Evolutionary conservation across 2,329 filamentous ascomycete species (phyloP).

Genomic region (Colletotrichum lupini): DNA sequence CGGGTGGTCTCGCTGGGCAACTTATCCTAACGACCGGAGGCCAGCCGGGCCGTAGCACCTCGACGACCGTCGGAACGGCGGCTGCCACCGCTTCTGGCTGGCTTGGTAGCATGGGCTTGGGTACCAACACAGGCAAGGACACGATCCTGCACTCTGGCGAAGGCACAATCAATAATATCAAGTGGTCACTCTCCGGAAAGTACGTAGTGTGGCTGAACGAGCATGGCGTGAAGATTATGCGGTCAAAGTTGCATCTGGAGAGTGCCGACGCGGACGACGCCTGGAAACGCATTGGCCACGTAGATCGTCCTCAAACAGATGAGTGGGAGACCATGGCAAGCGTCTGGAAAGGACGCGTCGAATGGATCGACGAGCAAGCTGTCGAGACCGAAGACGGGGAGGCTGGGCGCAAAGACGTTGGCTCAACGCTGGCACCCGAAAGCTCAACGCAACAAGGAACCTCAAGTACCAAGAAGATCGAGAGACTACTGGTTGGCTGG

Average conservation of each 20-base stretch:
- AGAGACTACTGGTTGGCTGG: conserved; percentile 94
- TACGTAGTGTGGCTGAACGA: conserved; percentile 97
- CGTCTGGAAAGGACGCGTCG: conserved; percentile 90
- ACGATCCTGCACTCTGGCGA: conserved; percentile 91
- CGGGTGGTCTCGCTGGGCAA: conserved; percentile 88
- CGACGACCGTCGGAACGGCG: conserved; percentile 86
- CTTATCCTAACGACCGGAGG: conserved; percentile 88
- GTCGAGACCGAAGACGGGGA: conserved; percentile 78
- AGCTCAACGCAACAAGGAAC: conserved; percentile 61
- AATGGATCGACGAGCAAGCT: conserved; percentile 90
- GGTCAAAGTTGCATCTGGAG: conserved; percentile 85
- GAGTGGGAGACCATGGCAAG: conserved; percentile 97
- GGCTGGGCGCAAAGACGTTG: conserved; percentile 45
- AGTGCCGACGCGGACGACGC: conserved; percentile 81
- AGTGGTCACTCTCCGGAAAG: conserved; percentile 93
- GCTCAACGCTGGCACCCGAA: conserved; percentile 56
- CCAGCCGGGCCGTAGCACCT: conserved; percentile 82
- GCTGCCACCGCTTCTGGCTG: conserved; percentile 88
- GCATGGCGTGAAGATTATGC: conserved; percentile 97
- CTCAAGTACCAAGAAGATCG: conserved; percentile 63
- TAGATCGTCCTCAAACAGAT: conserved; percentile 86
- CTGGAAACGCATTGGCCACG: conserved; percentile 95
- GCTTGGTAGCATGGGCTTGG: conserved; percentile 88
- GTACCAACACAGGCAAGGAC: conserved; percentile 83
- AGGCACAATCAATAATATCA: conserved; percentile 89